Conservation (phyloP, 257 asterid genomes). For the Solanum commersonii region DNA sequence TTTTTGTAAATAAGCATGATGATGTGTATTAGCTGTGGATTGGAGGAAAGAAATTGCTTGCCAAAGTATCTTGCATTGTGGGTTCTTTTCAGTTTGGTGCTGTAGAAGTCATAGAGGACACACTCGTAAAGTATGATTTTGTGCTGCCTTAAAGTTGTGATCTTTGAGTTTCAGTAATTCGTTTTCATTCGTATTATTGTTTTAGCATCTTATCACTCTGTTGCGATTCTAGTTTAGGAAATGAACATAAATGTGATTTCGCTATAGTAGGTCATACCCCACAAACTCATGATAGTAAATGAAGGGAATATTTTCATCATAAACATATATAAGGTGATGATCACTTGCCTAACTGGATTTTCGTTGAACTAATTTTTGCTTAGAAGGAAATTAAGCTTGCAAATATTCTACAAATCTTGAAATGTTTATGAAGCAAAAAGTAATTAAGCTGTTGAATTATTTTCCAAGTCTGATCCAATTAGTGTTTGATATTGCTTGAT, state of each 20-base stretch:
- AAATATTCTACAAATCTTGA: not conserved
- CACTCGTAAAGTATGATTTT: not conserved
- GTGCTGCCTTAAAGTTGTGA: not conserved
- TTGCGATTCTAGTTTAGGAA: not conserved
- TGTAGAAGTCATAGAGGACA: not conserved
- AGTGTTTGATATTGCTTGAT: conserved; percentile 3
- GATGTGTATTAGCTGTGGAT: not conserved
- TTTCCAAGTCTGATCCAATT: not conserved
- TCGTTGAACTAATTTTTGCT: not conserved
- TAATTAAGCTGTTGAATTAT: not conserved
- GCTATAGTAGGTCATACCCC: not conserved
- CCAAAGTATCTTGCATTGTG: not conserved
- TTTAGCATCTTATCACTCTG: not conserved
- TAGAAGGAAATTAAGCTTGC: not conserved
- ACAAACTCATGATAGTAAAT: not conserved
- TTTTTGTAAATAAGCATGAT: not conserved
- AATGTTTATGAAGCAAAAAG: not conserved
- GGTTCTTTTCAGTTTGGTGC: not conserved
- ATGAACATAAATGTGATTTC: not conserved
- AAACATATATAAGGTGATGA: not conserved
- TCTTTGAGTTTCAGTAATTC: not conserved
- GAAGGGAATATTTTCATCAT: not conserved
- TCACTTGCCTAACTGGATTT: not conserved
- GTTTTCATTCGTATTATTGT: not conserved
- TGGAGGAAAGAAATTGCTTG: not conserved